phyloP scores from a whole-genome alignment of 2,329 filamentous ascomycete genomes.

The Magnaporthales sp. region DNA sequence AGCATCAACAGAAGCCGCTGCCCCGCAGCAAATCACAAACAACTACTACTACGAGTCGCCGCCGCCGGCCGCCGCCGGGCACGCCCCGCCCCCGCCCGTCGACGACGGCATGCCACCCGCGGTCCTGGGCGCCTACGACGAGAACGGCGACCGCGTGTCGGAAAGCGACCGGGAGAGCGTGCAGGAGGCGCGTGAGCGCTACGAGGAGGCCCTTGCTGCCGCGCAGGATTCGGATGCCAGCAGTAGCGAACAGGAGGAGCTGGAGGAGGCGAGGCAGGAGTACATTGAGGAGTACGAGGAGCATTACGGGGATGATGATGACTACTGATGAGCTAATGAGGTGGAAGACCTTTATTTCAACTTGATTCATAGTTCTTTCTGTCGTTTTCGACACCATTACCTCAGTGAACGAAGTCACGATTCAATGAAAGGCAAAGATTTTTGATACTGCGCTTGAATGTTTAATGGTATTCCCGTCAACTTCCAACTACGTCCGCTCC shows the following conservation, averaged over 20 bases:
- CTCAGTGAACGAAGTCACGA: neutral
- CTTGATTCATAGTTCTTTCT: neutral
- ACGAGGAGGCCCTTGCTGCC: slow-evolving; percentile 22
- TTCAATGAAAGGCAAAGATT: neutral
- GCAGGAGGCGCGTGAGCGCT: slow-evolving; percentile 27
- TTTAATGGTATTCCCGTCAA: too few species aligned
- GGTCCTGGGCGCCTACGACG: slow-evolving; percentile 6
- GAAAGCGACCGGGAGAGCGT: slow-evolving; percentile 20
- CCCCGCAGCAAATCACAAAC: neutral
- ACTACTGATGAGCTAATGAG: neutral
- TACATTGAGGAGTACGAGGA: slow-evolving; percentile 40
- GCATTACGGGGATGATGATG: slow-evolving; percentile 3
- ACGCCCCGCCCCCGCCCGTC: neutral
- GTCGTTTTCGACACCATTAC: neutral
- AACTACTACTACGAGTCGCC: slow-evolving; percentile 2
- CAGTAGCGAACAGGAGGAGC: slow-evolving; percentile 31
- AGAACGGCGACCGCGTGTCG: slow-evolving; percentile 8
- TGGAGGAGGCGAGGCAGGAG: slow-evolving; percentile 39
- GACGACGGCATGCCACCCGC: slow-evolving; percentile 1
- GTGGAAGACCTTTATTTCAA: neutral
- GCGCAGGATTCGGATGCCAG: slow-evolving; percentile 15
- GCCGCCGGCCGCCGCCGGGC: neutral
- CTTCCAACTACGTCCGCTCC: too few species aligned
- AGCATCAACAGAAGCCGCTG: neutral
- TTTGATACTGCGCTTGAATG: neutral